phyloP scores from a whole-genome alignment of 805 yeast species.

The Candida tallmaniae region DNA sequence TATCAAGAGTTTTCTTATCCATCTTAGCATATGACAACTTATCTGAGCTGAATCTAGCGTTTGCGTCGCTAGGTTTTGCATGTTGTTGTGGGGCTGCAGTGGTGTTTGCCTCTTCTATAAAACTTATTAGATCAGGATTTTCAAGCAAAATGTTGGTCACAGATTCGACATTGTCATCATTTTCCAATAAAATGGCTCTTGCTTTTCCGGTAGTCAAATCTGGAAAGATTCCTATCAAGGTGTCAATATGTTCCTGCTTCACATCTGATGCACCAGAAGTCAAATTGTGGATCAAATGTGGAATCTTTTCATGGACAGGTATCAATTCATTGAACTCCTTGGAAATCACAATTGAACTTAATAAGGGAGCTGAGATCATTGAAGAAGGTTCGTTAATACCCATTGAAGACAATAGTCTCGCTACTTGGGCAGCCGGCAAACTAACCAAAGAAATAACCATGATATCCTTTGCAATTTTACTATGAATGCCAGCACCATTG shows the following conservation, averaged over 20 bases:
- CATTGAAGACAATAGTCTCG: slow-evolving; percentile 39
- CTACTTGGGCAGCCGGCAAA: slow-evolving; percentile 39
- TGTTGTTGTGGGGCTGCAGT: not conserved
- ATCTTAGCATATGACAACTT: slow-evolving; percentile 1
- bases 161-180: slow-evolving; percentile 50
- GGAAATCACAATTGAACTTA: slow-evolving; percentile 51
- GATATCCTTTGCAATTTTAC: slow-evolving; percentile 42
- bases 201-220: slow-evolving; percentile 46
- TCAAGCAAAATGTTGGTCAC: slow-evolving; percentile 62
- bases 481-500: slow-evolving; percentile 51
- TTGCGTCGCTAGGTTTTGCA: not conserved
- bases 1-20: slow-evolving; percentile 5
- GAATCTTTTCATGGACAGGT: slow-evolving; percentile 49
- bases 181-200: slow-evolving; percentile 44
- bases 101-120: slow-evolving; percentile 14
- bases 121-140: slow-evolving; percentile 43
- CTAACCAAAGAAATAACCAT: slow-evolving; percentile 51
- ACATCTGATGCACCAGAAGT: slow-evolving; percentile 6
- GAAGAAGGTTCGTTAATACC: slow-evolving; percentile 40
- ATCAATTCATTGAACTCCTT: slow-evolving; percentile 39
- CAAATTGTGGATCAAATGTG: slow-evolving; percentile 33
- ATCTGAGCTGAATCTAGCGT: slow-evolving; percentile 4
- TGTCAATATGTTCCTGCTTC: slow-evolving; percentile 8
- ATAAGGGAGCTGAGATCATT: slow-evolving; percentile 48
- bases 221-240: slow-evolving; percentile 50